phyloP scores from a whole-genome alignment of 2,329 filamentous ascomycete species.

The Endothia cerciana region DNA sequence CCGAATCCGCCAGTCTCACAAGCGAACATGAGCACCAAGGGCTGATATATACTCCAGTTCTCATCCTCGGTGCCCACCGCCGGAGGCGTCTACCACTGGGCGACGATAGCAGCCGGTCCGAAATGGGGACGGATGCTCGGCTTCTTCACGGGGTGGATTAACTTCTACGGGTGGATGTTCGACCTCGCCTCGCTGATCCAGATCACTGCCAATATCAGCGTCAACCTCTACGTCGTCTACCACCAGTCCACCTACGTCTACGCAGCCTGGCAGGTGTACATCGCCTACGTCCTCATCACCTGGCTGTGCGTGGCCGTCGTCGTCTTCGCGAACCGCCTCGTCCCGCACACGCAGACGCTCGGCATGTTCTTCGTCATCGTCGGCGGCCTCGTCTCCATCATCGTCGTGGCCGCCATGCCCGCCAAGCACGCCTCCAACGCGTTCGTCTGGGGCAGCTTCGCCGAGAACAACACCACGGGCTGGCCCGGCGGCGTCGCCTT shows the following conservation, averaged over 20 bases:
- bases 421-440: slow-evolving; percentile 51
- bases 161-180: slow-evolving; percentile 66
- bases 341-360: slow-evolving; percentile 56
- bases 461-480: slow-evolving; percentile 54
- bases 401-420: slow-evolving; percentile 59
- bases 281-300: slow-evolving; percentile 59
- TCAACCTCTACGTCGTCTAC: slow-evolving; percentile 65
- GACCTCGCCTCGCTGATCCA: slow-evolving; percentile 62
- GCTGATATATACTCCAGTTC: slow-evolving; percentile 44
- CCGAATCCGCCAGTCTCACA: no score
- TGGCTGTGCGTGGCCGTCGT: slow-evolving; percentile 57
- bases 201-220: slow-evolving; percentile 62
- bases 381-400: slow-evolving; percentile 56
- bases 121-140: slow-evolving; percentile 56
- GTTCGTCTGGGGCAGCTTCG: slow-evolving; percentile 57
- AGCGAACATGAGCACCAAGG: neutral
- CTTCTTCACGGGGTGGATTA: slow-evolving; percentile 53
- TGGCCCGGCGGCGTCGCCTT: slow-evolving; percentile 66
- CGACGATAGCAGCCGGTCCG: slow-evolving; percentile 59
- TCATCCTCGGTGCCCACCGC: slow-evolving; percentile 65
- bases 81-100: slow-evolving; percentile 65
- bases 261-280: slow-evolving; percentile 62
- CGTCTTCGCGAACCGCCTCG: slow-evolving; percentile 59
- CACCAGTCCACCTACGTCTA: slow-evolving; percentile 54
- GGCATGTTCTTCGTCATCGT: slow-evolving; percentile 60